Evolutionary conservation across 2,329 filamentous ascomycete genomes (phyloP).

Genomic region (Neoascochyta sp.): DNA sequence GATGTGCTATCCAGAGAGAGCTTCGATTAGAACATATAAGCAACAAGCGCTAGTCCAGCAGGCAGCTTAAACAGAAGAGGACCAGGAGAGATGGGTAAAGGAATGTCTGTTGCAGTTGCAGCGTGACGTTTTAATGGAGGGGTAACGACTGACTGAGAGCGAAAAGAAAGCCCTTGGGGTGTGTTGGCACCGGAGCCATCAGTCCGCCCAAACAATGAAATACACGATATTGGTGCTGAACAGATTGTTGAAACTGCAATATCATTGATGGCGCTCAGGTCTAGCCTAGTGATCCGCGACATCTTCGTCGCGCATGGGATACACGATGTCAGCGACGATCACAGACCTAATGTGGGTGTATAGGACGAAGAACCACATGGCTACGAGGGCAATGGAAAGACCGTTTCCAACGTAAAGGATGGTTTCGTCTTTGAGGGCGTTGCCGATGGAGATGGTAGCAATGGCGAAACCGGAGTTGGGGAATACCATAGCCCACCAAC

Average conservation of each 20-base stretch:
- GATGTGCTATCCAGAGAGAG: slow-evolving; percentile 1
- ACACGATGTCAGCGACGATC: slow-evolving; percentile 52
- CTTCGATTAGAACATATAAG: slow-evolving; percentile 12
- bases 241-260: slow-evolving; percentile 1
- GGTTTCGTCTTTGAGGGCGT: slow-evolving; percentile 32
- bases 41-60: slow-evolving; percentile 17
- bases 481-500: slow-evolving; percentile 59
- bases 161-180: slow-evolving; percentile 1
- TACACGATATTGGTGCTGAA: background rate
- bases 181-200: background rate
- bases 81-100: slow-evolving; percentile 12
- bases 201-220: no score
- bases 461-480: slow-evolving; percentile 44
- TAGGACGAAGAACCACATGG: slow-evolving; percentile 55
- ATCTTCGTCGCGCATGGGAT: slow-evolving; percentile 58
- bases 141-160: slow-evolving; percentile 11
- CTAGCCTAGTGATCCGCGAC: slow-evolving; percentile 34
- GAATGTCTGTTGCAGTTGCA: slow-evolving; percentile 15
- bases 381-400: slow-evolving; percentile 51
- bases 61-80: slow-evolving; percentile 10
- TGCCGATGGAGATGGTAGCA: slow-evolving; percentile 43
- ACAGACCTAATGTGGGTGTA: slow-evolving; percentile 52
- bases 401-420: slow-evolving; percentile 43
- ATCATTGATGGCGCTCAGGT: background rate
- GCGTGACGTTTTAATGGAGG: slow-evolving; percentile 8